phyloP scores from a whole-genome alignment of 768 basidiomycete species.

The Phaffia australis region DNA sequence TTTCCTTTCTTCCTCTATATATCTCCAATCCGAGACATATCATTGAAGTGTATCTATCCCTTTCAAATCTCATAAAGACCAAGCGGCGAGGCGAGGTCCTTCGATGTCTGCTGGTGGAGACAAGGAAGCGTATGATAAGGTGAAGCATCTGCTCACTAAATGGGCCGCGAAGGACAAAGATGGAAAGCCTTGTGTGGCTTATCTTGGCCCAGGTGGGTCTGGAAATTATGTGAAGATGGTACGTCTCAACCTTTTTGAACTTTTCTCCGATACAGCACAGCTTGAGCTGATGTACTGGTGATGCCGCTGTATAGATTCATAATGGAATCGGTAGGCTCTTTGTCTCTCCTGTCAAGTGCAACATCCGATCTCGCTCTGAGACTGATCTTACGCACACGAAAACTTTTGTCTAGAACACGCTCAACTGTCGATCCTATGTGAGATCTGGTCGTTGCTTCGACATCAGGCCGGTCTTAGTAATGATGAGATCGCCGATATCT shows the following conservation, averaged over 20 bases:
- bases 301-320: too few species aligned
- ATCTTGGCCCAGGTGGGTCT: slow-evolving; percentile 35
- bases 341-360: too few species aligned
- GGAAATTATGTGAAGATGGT: slow-evolving; percentile 32
- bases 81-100: slow-evolving; percentile 36
- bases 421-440: slow-evolving; percentile 31
- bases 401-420: background rate
- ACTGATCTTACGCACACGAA: too few species aligned
- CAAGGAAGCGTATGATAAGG: slow-evolving; percentile 32
- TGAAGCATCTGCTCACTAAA: slow-evolving; percentile 34
- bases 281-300: too few species aligned
- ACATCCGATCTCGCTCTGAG: too few species aligned
- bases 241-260: slow-evolving; percentile 18
- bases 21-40: background rate
- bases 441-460: slow-evolving; percentile 32
- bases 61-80: slow-evolving; percentile 28
- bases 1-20: background rate
- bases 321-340: too few species aligned
- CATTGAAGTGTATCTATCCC: background rate
- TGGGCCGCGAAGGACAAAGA: slow-evolving; percentile 36
- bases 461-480: slow-evolving; percentile 32
- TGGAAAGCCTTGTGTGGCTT: slow-evolving; percentile 35
- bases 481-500: slow-evolving; percentile 34
- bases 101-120: slow-evolving; percentile 35
- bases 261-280: too few species aligned